Base-by-base conservation (phyloP, 169 alveolate species). In the Plasmodium fragile region DNA sequence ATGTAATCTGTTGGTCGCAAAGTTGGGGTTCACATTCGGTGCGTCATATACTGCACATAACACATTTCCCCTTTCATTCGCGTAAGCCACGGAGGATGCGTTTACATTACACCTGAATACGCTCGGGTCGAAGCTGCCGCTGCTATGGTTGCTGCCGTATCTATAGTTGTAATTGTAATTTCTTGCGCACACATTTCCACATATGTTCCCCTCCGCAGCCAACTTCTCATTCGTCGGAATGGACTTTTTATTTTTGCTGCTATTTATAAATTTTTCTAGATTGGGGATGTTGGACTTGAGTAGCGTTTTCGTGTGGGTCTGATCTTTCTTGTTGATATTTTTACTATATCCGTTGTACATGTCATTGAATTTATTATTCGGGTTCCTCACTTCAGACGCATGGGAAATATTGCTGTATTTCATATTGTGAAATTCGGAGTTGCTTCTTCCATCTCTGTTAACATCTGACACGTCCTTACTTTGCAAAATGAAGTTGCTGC, bases 221-320 rank as follows among this genome's bases (percentile, higher is more conserved):
- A 65, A 22, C 4, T 28, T 65, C 18, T 65, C 75, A 8, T n/a
- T 65, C 75, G 36, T 6, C 30, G 30, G 30, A 39, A 25, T 43
- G 18, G 73, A 25, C 36, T 41, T 41, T 25, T 41, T 70, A 13
- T 71, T 83, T 45, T 28, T 83, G 55, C 28, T 71, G 70, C 41
- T 83, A 55, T 41, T 65, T 83, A 41, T 18, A n/a, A 83, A 22
- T 34, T 83, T 70, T 13, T 83, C 92, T 28, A 83, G 43, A 2
- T 43, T 72, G 41, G 82, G 36, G 34, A 83, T 70, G 52, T 45
- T 83, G 22, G 73, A 22, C 8, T 83, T 83, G 11, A 83, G 36
- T 5, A 72, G 34, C 6, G 49, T 70, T 71, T 70, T 83, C 36
- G 53, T 30, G 16, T 81, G 90, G 10, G 22, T 22, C 4, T 81